Evolutionary conservation across 2,329 filamentous ascomycete genomes (phyloP).

Genomic region (Fusarium nanum): DNA sequence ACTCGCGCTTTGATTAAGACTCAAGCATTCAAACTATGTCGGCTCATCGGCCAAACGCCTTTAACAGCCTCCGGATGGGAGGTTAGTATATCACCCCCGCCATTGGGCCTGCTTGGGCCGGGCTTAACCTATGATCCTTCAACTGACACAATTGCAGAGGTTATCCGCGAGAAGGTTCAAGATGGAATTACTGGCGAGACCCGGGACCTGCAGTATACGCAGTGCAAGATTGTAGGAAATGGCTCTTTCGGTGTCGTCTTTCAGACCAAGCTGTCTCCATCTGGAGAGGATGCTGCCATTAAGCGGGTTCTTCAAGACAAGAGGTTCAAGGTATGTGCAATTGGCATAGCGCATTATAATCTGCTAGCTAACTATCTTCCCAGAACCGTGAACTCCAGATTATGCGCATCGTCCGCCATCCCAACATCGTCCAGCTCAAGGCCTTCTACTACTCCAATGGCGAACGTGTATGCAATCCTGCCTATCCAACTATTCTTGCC

Average conservation of each 20-base stretch:
- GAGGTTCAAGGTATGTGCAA: conserved; percentile 86
- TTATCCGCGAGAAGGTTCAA: conserved; percentile 98
- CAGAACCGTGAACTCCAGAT: conserved; percentile 99
- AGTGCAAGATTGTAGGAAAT: conserved; percentile 99
- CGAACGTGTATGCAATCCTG: conserved; percentile 77
- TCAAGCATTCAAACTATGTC: conserved; percentile 70
- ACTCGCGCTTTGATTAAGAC: conserved; percentile 44
- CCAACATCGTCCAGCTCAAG: conserved; percentile 98
- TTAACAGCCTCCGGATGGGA: conserved; percentile 92
- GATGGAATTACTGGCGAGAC: conserved; percentile 97
- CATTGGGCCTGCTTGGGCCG: conserved; percentile 12
- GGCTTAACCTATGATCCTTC: conserved; percentile 1
- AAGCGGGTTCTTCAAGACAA: conserved; percentile 99
- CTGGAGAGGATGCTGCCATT: conserved; percentile 97
- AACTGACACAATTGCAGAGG: conserved; percentile 69
- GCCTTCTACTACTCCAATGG: conserved; percentile 99
- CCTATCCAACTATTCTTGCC: neutral
- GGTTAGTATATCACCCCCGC: conserved; percentile 70
- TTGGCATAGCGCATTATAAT: neutral
- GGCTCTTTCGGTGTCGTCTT: conserved; percentile 99
- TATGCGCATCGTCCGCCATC: conserved; percentile 98
- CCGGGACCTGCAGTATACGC: conserved; percentile 96
- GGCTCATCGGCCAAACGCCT: conserved; percentile 90
- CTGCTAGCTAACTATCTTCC: conserved; percentile 30
- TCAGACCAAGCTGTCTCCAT: conserved; percentile 98